These are phyloP conservation scores for Tetrahymena elliotti DNA, from an alignment of 73 alveolate species.

Conservation along the genomic window DNA sequence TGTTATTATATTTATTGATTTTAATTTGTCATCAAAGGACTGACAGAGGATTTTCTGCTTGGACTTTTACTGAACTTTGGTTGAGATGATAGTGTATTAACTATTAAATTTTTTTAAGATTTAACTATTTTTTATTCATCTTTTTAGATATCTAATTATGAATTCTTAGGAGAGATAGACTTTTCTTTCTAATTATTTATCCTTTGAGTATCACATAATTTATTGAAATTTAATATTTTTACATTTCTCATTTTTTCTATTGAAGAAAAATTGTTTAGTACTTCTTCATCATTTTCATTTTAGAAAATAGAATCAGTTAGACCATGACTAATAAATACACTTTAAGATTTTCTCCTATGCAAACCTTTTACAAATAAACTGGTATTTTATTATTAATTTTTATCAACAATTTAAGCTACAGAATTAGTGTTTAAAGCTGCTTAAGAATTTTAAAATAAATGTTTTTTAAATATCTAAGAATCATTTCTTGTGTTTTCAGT, in stretches of 20 bases:
- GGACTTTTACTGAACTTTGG: neutral
- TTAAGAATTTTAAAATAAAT: neutral
- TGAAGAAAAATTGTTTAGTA: neutral
- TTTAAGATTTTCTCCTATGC: neutral
- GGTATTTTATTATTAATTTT: neutral
- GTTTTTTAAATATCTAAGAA: neutral
- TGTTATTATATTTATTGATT: no score
- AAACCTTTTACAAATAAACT: neutral
- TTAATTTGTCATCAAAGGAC: neutral
- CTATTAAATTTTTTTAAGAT: neutral
- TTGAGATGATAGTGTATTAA: neutral
- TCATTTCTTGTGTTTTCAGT: neutral
- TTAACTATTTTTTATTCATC: neutral
- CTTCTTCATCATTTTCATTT: neutral
- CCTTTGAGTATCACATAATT: neutral
- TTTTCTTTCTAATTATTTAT: neutral
- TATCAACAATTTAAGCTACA: neutral
- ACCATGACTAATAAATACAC: neutral
- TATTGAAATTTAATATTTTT: neutral
- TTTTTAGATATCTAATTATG: neutral
- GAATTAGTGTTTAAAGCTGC: neutral
- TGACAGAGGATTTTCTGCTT: neutral
- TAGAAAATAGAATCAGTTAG: neutral
- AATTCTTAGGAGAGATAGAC: neutral
- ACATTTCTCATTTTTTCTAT: neutral